Base-by-base conservation (phyloP, 2,329 filamentous ascomycete genomes). In the Ilyonectria destructans region DNA sequence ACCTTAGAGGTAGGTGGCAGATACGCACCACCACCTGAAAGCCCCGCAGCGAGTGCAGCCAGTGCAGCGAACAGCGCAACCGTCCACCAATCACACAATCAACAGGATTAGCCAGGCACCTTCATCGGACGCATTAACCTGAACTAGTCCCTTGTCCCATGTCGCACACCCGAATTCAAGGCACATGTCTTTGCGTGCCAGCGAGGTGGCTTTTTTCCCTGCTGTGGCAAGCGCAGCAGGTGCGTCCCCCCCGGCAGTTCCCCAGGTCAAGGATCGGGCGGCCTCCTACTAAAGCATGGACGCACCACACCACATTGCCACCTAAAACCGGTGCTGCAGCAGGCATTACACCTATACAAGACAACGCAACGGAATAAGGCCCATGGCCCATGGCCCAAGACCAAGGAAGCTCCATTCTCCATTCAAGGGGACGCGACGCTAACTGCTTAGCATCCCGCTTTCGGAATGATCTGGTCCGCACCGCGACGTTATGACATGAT, bases 401-500 rank as follows among this genome's bases (percentile, higher is more conserved):
- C 29, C 57, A 66, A 57, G 58, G 45, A 66, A 61, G 45, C 17
- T 43, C 40, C 35, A 19, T 43, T 45, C 58, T 37, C 46, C 35
- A 56, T 49, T 33, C 61, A 58, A 35, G 52, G 57, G 54, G 19
- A 62, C 54, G 58, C 58, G 58, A 54, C 64, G 58, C 64, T 67
- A 67, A 43, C 29, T 55, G 58, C 46, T 57, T 62, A 67, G 46
- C 54, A 67, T 57, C 64, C 64, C 58, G 49, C 64, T 62, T 67
- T 48, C 52, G 64, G 64, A 62, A 61, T 58, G 57, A 62, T 58
- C 58, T 46, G 46, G 45, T 62, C 48, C 48, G 55, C 55, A 46
- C 45, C 35, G 54, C 63, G 61, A 74, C 59, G 71, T 74, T 69
- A 75, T 71, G 65, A 71, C 69, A 71, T 65, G 59, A 65, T 68